These are phyloP conservation scores for Podospora didyma DNA, from an alignment of 495 filamentous ascomycete species.

Conservation along the genomic window DNA sequence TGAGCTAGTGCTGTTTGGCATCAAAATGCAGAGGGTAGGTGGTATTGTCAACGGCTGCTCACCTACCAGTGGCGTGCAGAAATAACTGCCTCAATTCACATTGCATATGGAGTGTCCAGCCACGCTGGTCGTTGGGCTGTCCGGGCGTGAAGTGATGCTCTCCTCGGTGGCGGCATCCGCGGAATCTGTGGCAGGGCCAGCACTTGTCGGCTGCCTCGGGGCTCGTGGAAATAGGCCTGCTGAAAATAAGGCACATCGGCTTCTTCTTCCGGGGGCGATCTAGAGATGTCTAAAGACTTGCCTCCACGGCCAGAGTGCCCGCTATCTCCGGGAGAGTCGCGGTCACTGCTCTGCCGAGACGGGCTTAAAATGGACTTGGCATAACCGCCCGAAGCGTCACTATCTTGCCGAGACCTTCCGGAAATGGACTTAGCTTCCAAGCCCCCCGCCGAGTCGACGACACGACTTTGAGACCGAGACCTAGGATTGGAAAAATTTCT, in stretches of 20 bases:
- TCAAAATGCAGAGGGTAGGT: background rate
- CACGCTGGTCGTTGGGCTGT: constrained; percentile 4
- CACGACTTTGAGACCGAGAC: too few species aligned
- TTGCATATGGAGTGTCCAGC: constrained; percentile 10
- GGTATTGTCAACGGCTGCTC: background rate
- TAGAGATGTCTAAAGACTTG: background rate
- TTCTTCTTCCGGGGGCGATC: background rate
- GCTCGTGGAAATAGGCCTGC: background rate
- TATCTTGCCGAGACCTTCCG: background rate
- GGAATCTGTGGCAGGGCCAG: background rate
- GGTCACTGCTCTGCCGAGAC: background rate
- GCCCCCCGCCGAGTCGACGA: too few species aligned
- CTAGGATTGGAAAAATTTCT: too few species aligned
- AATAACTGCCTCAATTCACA: constrained; percentile 14
- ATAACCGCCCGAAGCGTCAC: too few species aligned
- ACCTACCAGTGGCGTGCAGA: background rate
- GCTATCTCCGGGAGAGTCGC: background rate
- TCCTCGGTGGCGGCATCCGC: background rate
- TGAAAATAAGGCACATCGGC: background rate
- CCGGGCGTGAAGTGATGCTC: constrained; percentile 6
- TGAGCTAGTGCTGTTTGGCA: background rate
- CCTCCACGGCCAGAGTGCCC: background rate
- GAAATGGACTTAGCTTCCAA: too few species aligned
- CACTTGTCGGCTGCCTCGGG: background rate
- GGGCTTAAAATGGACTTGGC: too few species aligned